These are phyloP conservation scores for Podospora fimiseda DNA, from an alignment of 495 filamentous ascomycete genomes.

Conservation along the genomic window DNA sequence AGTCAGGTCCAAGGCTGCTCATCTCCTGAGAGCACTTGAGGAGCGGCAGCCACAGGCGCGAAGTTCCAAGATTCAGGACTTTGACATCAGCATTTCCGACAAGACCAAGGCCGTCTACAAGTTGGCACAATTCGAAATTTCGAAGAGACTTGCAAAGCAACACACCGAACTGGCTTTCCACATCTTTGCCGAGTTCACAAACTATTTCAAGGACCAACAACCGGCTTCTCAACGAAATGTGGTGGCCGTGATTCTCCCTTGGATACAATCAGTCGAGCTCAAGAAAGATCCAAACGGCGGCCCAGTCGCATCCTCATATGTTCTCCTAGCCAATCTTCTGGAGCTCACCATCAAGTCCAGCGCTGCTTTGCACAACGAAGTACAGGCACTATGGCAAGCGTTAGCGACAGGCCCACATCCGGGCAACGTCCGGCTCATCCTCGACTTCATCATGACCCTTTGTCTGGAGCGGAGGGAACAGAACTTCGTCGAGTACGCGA, in stretches of 20 bases:
- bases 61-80: slow-evolving; percentile 87
- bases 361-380: slow-evolving; percentile 84
- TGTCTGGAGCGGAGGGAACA: slow-evolving; percentile 92
- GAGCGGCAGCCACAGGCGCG: slow-evolving; percentile 64
- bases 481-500: slow-evolving; percentile 94
- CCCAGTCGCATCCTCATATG: slow-evolving; percentile 84
- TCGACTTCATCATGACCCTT: slow-evolving; percentile 91
- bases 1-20: slow-evolving; percentile 81
- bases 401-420: slow-evolving; percentile 87
- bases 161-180: slow-evolving; percentile 85
- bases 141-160: slow-evolving; percentile 78
- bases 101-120: slow-evolving; percentile 98
- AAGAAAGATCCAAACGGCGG: slow-evolving; percentile 92
- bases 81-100: slow-evolving; percentile 96
- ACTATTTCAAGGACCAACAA: slow-evolving; percentile 79
- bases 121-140: slow-evolving; percentile 92
- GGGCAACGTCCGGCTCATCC: slow-evolving; percentile 89
- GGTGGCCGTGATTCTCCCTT: slow-evolving; percentile 88
- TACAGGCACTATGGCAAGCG: slow-evolving; percentile 95
- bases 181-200: slow-evolving; percentile 89
- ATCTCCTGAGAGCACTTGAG: slow-evolving; percentile 75
- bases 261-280: slow-evolving; percentile 91
- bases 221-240: slow-evolving; percentile 83
- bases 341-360: slow-evolving; percentile 94
- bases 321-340: slow-evolving; percentile 90